Evolutionary conservation across 192 early-diverging fungal species (phyloP), one percentile per base, ranked within the genome.

Genomic region (Coemansia sp.): DNA sequence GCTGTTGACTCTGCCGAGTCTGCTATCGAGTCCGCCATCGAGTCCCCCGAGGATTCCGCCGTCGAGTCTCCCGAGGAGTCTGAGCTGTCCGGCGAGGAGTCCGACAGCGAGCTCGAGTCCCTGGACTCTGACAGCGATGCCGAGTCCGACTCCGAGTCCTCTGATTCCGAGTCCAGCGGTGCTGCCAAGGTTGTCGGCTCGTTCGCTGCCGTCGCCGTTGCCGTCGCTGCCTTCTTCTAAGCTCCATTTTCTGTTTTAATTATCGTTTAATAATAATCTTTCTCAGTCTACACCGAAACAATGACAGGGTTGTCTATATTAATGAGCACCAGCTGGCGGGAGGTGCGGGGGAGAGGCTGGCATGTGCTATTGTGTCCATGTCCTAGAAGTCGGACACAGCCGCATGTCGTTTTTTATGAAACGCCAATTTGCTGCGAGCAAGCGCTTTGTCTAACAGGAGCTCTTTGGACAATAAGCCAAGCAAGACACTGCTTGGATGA

Each of bases 141-240:
- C n/a, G n/a, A n/a, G n/a, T n/a, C n/a, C n/a, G n/a, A n/a, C n/a
- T n/a, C n/a, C n/a, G n/a, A 20, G 30, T 57, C 61, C 31, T 57
- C 49, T 6, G 51, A 55, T 22, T 61, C 63, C 63, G 17, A 57
- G 59, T 60, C 48, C 65, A 73, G 60, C 71, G 73, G 66, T 54
- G 77, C 77, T 48, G 61, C 62, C 68, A 67, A 71, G 68, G 48
- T 71, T 51, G 69, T 57, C 60, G 56, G 68, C 66, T 70, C 66
- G 18, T 25, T 64, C 18, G 72, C 66, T n/a, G 77, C 77, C 50
- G 72, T 61, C 34, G 69, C 58, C 59, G 49, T 71, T 34, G 77
- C 67, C 48, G 68, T 61, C 54, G 77, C 77, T 36, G 72, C 77
- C 28, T 49, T 80, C 51, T 80, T 74, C 77, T 80, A 75, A 74